Evolutionary conservation across 192 early-diverging fungal species (phyloP), one percentile per base, ranked within the genome.

Genomic region (Chytriomyces hyalinus): DNA sequence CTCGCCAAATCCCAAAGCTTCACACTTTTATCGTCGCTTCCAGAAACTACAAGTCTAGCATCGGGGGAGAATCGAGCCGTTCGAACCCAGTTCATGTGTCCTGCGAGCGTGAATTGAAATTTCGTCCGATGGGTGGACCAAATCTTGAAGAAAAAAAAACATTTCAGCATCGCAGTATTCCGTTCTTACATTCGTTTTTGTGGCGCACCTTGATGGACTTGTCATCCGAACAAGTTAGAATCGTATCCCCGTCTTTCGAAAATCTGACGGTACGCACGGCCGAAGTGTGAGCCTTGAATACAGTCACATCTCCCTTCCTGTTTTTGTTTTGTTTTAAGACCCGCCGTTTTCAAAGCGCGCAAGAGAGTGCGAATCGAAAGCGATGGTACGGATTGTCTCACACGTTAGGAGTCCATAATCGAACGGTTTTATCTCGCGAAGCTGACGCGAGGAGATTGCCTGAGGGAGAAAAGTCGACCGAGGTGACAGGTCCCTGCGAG

Each of bases 331-430:
- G 24, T 78, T 26, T 26, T 36, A 6, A 45, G 26, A 15, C 49
- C 43, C 10, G 22, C 8, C 2, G 36, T 36, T 36, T 36, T 36
- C 36, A 36, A 36, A 36, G 36, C 36, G 36, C 36, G 36, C 36
- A 36, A 36, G 36, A 36, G 22, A 63, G 68, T 15, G 2, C 9
- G 24, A 3, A 15, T 28, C 0, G 50, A n/a, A 44, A 20, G 4
- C 48, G 43, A 10, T 22, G 22, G 53, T 59, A 15, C 24, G 24
- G 28, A 24, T 43, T 6, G 17, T 61, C 78, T 61, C 65, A 89
- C 89, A 87, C 89, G 47, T 83, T 90, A 3, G 89, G 89, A 26
- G 88, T 90, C 89, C 89, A 90, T 46, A 90, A 73, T 44, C 87
- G 71, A 4, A 90, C 88, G 6, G 89, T 90, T 46, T 80, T 79